Percentiles rank a stretch among this genome's conserved stretches.
phyloP scores from a whole-genome alignment of 108 stramenopile species.

The Cyclotella cryptica region DNA sequence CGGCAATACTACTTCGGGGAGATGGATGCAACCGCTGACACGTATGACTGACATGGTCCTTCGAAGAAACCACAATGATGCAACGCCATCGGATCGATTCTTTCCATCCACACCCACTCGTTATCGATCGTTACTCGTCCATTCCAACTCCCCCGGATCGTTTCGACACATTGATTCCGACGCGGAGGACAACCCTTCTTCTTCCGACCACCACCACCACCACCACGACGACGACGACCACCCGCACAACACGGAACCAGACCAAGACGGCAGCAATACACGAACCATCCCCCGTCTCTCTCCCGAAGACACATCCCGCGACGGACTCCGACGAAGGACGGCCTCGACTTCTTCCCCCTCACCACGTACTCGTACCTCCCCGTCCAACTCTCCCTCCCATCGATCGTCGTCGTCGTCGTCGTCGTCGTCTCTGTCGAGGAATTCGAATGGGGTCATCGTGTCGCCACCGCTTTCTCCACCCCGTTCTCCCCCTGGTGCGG shows the following conservation, averaged over 20 bases:
- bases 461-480: not conserved
- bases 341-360: constrained; percentile 6
- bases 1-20: not conserved
- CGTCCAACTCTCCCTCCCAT: not conserved
- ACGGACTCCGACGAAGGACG: constrained; percentile 5
- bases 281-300: not conserved
- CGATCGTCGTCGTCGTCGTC: not conserved
- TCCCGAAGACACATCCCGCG: not conserved
- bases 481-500: not conserved
- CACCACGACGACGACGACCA: too few relatives aligned
- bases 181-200: too few relatives aligned
- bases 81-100: not conserved
- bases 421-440: not conserved
- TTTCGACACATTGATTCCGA: too few relatives aligned
- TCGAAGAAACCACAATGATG: too few relatives aligned
- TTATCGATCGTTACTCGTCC: not conserved
- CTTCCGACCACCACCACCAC: too few relatives aligned
- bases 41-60: not conserved
- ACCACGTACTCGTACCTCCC: not conserved
- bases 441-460: not conserved
- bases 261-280: not conserved
- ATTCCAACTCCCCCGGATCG: not conserved
- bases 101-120: not conserved
- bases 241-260: not conserved
- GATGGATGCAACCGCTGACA: not conserved